Evolutionary conservation across 2,329 filamentous ascomycete species (phyloP).

Genomic region (Botryotinia globosa): DNA sequence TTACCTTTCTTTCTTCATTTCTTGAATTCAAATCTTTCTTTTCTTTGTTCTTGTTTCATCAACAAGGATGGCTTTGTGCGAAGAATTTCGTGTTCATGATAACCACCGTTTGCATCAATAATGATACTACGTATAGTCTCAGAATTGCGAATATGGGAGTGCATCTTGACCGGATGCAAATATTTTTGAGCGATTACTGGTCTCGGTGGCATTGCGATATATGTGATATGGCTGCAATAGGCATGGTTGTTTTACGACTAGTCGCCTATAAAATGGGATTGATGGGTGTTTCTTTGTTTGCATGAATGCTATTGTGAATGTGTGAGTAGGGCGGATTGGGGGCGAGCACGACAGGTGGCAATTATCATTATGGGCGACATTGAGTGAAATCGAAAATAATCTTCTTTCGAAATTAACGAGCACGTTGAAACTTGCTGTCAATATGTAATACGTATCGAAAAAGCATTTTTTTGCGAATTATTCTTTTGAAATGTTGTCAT

Average conservation of each 20-base stretch:
- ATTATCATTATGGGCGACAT: conserved; percentile 28
- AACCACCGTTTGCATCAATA: conserved; percentile 18
- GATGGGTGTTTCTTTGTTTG: conserved; percentile 17
- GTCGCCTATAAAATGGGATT: conserved; percentile 22
- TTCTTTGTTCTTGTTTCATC: neutral
- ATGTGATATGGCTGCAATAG: conserved; percentile 17
- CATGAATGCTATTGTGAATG: conserved; percentile 11
- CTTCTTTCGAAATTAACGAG: conserved; percentile 29
- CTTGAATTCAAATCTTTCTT: neutral
- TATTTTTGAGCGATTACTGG: conserved; percentile 15
- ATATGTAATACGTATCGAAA: conserved; percentile 26
- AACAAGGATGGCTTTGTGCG: neutral
- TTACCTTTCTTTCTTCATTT: conserved; percentile 10
- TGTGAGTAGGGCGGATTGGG: conserved; percentile 21
- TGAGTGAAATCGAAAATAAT: conserved; percentile 17
- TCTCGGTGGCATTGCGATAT: conserved; percentile 12
- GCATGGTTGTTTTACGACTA: conserved; percentile 23
- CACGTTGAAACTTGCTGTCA: conserved; percentile 37
- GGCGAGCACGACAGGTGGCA: conserved; percentile 28
- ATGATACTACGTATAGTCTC: conserved; percentile 10
- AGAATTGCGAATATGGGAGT: conserved; percentile 1
- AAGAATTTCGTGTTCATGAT: neutral
- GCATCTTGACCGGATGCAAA: conserved; percentile 2
- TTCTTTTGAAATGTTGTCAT: conserved; percentile 30
- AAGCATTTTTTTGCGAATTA: conserved; percentile 16